Conservation (phyloP, 768 basidiomycete genomes). For the Piloderma croceum region DNA sequence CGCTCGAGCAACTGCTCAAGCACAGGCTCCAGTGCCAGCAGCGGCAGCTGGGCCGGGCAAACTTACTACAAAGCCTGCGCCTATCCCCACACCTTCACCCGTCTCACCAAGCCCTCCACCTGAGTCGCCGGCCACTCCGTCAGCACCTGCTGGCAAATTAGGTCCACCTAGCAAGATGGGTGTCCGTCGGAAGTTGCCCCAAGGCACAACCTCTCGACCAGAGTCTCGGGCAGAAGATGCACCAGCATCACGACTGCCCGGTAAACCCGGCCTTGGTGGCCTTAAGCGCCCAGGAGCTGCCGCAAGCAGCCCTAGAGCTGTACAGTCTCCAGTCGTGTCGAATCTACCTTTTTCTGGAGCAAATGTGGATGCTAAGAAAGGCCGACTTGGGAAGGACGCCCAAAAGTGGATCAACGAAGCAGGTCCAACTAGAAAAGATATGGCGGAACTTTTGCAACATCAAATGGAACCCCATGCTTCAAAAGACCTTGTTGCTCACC, state of each 20-base stretch:
- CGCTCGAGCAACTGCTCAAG: constrained; percentile 50
- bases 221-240: constrained; percentile 40
- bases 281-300: constrained; percentile 41
- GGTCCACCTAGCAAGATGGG: constrained; percentile 44
- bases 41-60: constrained; percentile 21
- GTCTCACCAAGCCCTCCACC: constrained; percentile 37
- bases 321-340: constrained; percentile 25
- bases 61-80: constrained; percentile 16
- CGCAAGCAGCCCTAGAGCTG: constrained; percentile 24
- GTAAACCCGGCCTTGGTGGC: constrained; percentile 34
- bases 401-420: constrained; percentile 83
- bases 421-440: constrained; percentile 78
- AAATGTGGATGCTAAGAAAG: constrained; percentile 25
- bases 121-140: constrained; percentile 36
- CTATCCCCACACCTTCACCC: constrained; percentile 15
- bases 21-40: constrained; percentile 24
- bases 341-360: constrained; percentile 30
- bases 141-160: constrained; percentile 24
- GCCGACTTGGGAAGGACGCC: constrained; percentile 67
- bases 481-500: constrained; percentile 63
- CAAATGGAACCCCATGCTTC: constrained; percentile 89
- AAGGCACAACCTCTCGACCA: constrained; percentile 46
- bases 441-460: constrained; percentile 76
- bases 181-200: constrained; percentile 68
- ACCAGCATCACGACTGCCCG: constrained; percentile 26